Conservation (phyloP, 2,329 filamentous ascomycete genomes). For the Ceratocystis colombiana region DNA sequence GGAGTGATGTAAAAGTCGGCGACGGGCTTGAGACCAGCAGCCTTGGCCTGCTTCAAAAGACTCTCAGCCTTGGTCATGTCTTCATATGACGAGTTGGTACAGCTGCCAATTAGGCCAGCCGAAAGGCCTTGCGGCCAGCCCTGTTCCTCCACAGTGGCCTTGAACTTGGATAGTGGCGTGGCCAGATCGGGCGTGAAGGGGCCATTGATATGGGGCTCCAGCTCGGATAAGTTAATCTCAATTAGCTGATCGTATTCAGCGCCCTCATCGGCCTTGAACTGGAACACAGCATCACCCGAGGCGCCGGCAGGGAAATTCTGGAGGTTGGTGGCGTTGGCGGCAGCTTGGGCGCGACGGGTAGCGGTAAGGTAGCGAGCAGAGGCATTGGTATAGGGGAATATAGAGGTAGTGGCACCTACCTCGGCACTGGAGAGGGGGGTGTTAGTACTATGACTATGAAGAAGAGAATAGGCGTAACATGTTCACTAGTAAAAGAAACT, state of each 20-base stretch:
- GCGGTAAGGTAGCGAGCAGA: conserved; percentile 78
- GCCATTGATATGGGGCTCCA: conserved; percentile 95
- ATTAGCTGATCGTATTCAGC: conserved; percentile 87
- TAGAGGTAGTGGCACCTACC: conserved; percentile 88
- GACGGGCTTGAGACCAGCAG: conserved; percentile 81
- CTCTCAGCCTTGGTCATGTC: conserved; percentile 95
- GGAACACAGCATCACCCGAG: conserved; percentile 44
- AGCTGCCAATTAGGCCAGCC: conserved; percentile 90
- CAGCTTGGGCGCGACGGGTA: conserved; percentile 59
- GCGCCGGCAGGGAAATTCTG: conserved; percentile 42
- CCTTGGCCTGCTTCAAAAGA: conserved; percentile 79
- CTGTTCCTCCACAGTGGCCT: conserved; percentile 70
- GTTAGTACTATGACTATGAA: not conserved
- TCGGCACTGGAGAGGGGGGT: conserved; percentile 41
- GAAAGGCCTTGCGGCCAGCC: conserved; percentile 86
- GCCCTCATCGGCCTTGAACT: conserved; percentile 66
- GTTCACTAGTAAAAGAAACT: not conserved
- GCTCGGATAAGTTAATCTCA: conserved; percentile 75
- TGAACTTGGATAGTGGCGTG: conserved; percentile 83
- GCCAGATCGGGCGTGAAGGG: conserved; percentile 94
- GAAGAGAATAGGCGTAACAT: not conserved
- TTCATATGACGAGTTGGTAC: conserved; percentile 97
- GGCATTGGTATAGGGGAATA: conserved; percentile 82
- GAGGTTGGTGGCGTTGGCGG: conserved; percentile 53
- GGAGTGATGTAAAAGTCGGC: conserved; percentile 93